phyloP scores from a whole-genome alignment of 306 rosid genomes.

The Astragalus glycyphyllos region DNA sequence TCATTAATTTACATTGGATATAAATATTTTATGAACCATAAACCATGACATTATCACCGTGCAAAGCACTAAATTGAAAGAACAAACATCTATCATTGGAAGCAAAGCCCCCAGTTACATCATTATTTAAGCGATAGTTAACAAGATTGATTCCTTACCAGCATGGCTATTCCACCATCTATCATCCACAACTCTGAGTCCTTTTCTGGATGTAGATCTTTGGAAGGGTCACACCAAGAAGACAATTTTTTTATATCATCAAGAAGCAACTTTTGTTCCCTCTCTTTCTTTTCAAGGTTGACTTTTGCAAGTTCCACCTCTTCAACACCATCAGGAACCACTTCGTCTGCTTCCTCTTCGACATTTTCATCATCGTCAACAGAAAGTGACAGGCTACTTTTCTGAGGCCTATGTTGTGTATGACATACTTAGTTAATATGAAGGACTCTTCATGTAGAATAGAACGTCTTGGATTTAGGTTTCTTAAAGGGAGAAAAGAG shows the following conservation, averaged over 20 bases:
- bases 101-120: conserved; percentile 21
- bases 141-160: conserved; percentile 66
- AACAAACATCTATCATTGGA: conserved; percentile 34
- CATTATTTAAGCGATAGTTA: conserved; percentile 29
- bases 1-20: conserved; percentile 15
- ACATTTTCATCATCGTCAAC: conserved; percentile 83
- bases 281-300: conserved; percentile 79
- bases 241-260: conserved; percentile 78
- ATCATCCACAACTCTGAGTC: conserved; percentile 87
- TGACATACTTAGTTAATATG: conserved; percentile 44
- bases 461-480: conserved; percentile 17
- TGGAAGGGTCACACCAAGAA: conserved; percentile 58
- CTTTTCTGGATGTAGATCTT: conserved; percentile 63
- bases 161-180: conserved; percentile 64
- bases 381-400: conserved; percentile 65
- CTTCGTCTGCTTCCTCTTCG: conserved; percentile 89
- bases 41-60: no score
- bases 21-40: conserved; percentile 26
- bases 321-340: conserved; percentile 96
- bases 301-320: conserved; percentile 95
- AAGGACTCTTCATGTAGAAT: conserved; percentile 33
- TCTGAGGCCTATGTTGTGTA: conserved; percentile 69
- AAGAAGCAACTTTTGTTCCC: conserved; percentile 70
- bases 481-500: conserved; percentile 28
- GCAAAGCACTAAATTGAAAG: no score